phyloP scores from a whole-genome alignment of 345 rosid genomes.

The Eutrema heterophyllum region DNA sequence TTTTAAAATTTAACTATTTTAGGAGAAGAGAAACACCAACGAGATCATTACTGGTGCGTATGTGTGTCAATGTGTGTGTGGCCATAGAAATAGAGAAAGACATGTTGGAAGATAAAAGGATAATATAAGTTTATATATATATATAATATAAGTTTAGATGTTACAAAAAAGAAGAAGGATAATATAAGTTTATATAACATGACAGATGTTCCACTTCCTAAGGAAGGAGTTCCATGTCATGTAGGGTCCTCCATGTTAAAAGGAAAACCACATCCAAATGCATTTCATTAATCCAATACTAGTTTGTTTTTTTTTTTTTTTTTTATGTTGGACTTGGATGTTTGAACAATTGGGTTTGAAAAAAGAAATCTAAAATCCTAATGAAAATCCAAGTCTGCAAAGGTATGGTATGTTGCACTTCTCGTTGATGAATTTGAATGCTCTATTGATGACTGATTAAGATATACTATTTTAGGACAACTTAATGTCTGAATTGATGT shows the following conservation, averaged over 20 bases:
- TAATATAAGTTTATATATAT: not conserved
- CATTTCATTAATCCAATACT: not conserved
- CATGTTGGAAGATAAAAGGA: not conserved
- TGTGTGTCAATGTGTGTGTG: conserved; percentile 16
- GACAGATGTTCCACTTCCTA: conserved; percentile 12
- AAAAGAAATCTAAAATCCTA: not conserved
- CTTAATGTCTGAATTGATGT: too few relatives aligned
- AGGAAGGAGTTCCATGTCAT: conserved; percentile 14
- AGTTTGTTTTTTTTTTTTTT: too few relatives aligned
- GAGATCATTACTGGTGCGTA: conserved; percentile 2
- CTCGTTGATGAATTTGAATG: too few relatives aligned
- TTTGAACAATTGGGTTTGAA: not conserved
- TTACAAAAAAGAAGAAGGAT: not conserved
- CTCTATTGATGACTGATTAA: too few relatives aligned
- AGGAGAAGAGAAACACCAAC: conserved; percentile 7
- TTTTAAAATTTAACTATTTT: not conserved
- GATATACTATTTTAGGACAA: too few relatives aligned
- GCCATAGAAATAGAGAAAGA: not conserved
- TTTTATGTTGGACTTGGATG: not conserved
- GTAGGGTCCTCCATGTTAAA: conserved; percentile 17
- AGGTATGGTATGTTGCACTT: too few relatives aligned
- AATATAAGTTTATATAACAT: not conserved
- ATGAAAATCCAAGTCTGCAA: not conserved
- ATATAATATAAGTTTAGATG: not conserved
- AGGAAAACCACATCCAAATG: not conserved